Evolutionary conservation across 148 eudicot genomes (phyloP), one percentile per base, ranked within the genome.

Genomic region (Dysphania ambrosioides): DNA sequence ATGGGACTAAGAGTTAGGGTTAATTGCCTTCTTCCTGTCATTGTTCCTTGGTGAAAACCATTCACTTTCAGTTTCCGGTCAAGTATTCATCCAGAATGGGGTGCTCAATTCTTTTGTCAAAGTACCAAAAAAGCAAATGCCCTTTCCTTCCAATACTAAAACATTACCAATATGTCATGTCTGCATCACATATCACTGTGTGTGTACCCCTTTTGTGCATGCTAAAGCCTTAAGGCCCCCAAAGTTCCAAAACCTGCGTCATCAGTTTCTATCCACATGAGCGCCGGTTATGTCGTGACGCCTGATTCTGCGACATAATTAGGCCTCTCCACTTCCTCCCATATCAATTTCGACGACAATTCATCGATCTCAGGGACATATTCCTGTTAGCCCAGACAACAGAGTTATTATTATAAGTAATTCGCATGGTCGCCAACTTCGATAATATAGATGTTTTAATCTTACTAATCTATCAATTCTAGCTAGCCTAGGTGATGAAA

Each of bases 291-390:
- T 81, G 74, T 81, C 36, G 83, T 70, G 42, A 81, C 66, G 12
- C 83, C 80, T 8, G 77, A 72, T 72, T 86, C 91, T 0, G 87
- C 80, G 42, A 75, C 85, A 62, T 82, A 87, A 76, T 59, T 87
- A 27, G 87, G 86, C 73, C 81, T 86, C 68, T 84, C 92, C 38
- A 87, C 86, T 61, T 91, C 94, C 36, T 88, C 97, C 98, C 98
- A 92, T 15, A 80, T 88, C 82, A 94, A 78, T 70, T 85, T 87
- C 8, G 95, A 84, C 47, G 97, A 82, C 13, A 84, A 57, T 72
- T 91, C 97, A 64, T 94, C 97, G 16, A 53, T 81, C 81, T 94
- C 90, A 0, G 98, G 98, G 49, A 94, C 89, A 56, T 90, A 85
- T 58, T 94, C 97, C 96, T 93, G 91, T 26, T 40, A 10, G 4